Conservation (phyloP, 2,329 filamentous ascomycete species). For the Plectosphaerella plurivora region DNA sequence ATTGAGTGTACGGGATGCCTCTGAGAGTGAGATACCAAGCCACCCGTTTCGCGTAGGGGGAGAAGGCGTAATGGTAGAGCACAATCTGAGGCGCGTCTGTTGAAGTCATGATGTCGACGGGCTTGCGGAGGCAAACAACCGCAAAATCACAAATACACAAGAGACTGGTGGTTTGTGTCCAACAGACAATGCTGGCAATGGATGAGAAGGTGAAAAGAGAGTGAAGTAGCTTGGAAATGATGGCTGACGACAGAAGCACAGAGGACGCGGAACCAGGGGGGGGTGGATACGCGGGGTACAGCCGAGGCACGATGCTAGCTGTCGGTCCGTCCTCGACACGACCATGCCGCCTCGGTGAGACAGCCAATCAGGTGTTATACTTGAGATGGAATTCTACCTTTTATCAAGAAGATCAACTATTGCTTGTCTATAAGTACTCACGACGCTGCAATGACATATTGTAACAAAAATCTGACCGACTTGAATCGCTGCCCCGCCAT, state of each 20-base stretch:
- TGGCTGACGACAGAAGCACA: neutral
- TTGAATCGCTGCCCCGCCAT: too few relatives aligned
- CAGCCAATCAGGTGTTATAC: constrained; percentile 10
- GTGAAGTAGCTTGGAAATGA: neutral
- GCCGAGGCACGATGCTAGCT: constrained; percentile 4
- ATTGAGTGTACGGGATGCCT: constrained; percentile 62
- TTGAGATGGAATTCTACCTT: neutral
- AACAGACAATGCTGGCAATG: too few relatives aligned
- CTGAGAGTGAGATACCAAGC: constrained; percentile 65
- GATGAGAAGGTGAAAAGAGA: too few relatives aligned
- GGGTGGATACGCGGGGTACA: constrained; percentile 2
- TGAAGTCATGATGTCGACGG: constrained; percentile 2
- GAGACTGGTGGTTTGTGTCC: too few relatives aligned
- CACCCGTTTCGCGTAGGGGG: constrained; percentile 60
- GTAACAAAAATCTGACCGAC: too few relatives aligned
- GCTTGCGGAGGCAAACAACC: too few relatives aligned
- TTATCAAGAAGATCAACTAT: too few relatives aligned
- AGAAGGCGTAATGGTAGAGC: constrained; percentile 62
- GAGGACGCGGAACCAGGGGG: neutral
- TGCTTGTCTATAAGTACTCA: too few relatives aligned
- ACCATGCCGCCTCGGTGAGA: neutral
- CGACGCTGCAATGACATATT: too few relatives aligned
- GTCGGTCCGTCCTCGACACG: neutral
- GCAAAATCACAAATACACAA: too few relatives aligned
- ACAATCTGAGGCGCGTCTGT: constrained; percentile 33